Evolutionary conservation across 2,329 filamentous ascomycete genomes (phyloP).

Genomic region (Ophioceras dolichostomum): DNA sequence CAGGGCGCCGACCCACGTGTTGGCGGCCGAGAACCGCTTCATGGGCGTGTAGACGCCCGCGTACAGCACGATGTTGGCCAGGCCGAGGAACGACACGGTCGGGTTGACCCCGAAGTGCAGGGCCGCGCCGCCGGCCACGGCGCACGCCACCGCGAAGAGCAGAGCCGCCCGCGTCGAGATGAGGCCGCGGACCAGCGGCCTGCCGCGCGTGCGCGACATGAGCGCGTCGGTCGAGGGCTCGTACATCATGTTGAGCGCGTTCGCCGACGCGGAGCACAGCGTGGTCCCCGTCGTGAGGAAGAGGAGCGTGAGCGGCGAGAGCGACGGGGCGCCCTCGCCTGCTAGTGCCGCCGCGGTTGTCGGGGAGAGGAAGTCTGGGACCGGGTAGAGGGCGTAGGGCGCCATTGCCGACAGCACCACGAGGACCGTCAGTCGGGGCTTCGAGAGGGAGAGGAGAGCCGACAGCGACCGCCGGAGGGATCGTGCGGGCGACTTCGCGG

Average conservation of each 20-base stretch:
- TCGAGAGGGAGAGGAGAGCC: slow-evolving; percentile 82
- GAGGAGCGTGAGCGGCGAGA: slow-evolving; percentile 80
- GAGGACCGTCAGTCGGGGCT: slow-evolving; percentile 83
- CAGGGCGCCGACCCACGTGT: slow-evolving; percentile 90
- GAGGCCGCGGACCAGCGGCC: slow-evolving; percentile 75
- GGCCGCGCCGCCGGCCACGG: slow-evolving; percentile 53
- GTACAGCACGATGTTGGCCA: slow-evolving; percentile 77
- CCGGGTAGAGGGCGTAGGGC: slow-evolving; percentile 85
- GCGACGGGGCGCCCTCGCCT: slow-evolving; percentile 65
- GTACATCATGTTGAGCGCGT: slow-evolving; percentile 95
- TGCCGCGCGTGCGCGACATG: slow-evolving; percentile 87
- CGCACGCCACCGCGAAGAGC: slow-evolving; percentile 67
- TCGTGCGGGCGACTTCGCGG: slow-evolving; percentile 32
- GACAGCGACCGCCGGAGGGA: slow-evolving; percentile 57
- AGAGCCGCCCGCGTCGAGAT: slow-evolving; percentile 60
- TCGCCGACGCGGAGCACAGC: slow-evolving; percentile 80
- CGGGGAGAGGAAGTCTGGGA: slow-evolving; percentile 71
- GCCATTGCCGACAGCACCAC: slow-evolving; percentile 85
- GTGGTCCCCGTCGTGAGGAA: slow-evolving; percentile 87
- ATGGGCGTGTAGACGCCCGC: slow-evolving; percentile 87
- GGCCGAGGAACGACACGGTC: slow-evolving; percentile 77
- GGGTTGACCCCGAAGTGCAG: slow-evolving; percentile 89
- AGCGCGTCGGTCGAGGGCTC: slow-evolving; percentile 81
- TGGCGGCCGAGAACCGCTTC: slow-evolving; percentile 74
- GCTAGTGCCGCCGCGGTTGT: slow-evolving; percentile 45